phyloP scores from a whole-genome alignment of 768 basidiomycete genomes.

The Xanthoconium stramineum region DNA sequence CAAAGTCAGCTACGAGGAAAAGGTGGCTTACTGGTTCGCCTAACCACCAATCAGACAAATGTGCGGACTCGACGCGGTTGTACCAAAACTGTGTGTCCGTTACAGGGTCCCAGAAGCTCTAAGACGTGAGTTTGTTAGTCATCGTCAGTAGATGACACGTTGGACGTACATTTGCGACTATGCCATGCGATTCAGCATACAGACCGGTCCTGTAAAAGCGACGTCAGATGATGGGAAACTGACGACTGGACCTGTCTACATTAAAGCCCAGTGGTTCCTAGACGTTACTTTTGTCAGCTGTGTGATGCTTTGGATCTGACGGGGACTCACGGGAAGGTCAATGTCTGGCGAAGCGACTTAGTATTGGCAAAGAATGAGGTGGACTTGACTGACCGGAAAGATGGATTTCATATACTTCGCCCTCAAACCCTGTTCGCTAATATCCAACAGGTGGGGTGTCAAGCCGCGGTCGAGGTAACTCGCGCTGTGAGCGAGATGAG shows the following conservation, averaged over 20 bases:
- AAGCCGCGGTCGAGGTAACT: constrained; percentile 85
- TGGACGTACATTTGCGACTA: constrained; percentile 74
- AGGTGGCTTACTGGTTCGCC: constrained; percentile 78
- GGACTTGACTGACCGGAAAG: constrained; percentile 69
- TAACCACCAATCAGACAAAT: constrained; percentile 78
- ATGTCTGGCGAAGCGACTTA: constrained; percentile 46
- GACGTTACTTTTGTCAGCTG: not conserved
- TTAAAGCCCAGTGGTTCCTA: constrained; percentile 88
- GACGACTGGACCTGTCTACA: constrained; percentile 41
- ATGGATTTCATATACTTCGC: constrained; percentile 87
- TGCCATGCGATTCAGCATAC: constrained; percentile 86
- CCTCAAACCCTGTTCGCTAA: constrained; percentile 79
- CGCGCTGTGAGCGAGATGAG: constrained; percentile 45
- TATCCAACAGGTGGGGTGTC: constrained; percentile 78
- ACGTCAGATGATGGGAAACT: not conserved
- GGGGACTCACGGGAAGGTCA: constrained; percentile 81
- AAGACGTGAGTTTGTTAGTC: not conserved
- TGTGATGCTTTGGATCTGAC: not conserved
- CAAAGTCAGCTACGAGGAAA: not conserved
- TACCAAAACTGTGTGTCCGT: constrained; percentile 67
- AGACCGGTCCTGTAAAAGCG: constrained; percentile 74
- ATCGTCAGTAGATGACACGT: not conserved
- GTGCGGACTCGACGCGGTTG: constrained; percentile 55
- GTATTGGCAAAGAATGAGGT: not conserved
- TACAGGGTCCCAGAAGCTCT: constrained; percentile 88